Evolutionary conservation across 768 basidiomycete genomes (phyloP), one percentile per base, ranked within the genome.

Genomic region (Auriculariales sp.): DNA sequence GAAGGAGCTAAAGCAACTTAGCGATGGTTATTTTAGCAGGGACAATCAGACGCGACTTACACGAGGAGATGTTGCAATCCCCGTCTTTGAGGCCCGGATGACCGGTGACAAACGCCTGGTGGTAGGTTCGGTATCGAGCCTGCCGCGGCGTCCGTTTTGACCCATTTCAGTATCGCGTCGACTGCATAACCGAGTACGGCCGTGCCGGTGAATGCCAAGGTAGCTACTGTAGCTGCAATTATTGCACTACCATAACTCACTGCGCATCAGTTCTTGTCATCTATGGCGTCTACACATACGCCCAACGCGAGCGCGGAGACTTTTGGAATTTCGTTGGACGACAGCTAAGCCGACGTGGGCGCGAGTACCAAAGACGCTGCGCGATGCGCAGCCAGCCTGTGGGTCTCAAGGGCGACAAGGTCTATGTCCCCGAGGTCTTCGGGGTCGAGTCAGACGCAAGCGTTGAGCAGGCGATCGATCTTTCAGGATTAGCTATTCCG

Each of bases 1-100:
- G 32, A 83, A 81, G 63, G 84, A 84, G 59, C 81, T 85, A 58
- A 75, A 69, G 83, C 78, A 84, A 52, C 68, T 86, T 10, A 85
- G 83, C 0, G 70, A 73, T 3, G 83, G 82, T 0, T 73, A 77
- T 50, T 83, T 85, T 55, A 83, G 82, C 1, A 66, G 69, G 9
- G 76, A 79, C 50, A 84, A 83, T 53, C 79, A 83, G 54, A 80
- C 80, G 59, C 62, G 71, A 5, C 63, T 83, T 11, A 75, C 67
- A 19, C 69, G 70, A 0, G 46, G 59, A 0, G 62, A 66, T 11
- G 59, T 61, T 11, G 71, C 71, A 1, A 61, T 83, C 2, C 78
- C 81, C 0, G 70, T 84, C 9, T 83, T 71, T 48, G 80, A 83
- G 57, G 83, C 83, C 0, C 82, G 81, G 59, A 77, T 83, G 70